Base-by-base conservation (phyloP, 805 yeast species). In the Komagataella kurtzmanii region DNA sequence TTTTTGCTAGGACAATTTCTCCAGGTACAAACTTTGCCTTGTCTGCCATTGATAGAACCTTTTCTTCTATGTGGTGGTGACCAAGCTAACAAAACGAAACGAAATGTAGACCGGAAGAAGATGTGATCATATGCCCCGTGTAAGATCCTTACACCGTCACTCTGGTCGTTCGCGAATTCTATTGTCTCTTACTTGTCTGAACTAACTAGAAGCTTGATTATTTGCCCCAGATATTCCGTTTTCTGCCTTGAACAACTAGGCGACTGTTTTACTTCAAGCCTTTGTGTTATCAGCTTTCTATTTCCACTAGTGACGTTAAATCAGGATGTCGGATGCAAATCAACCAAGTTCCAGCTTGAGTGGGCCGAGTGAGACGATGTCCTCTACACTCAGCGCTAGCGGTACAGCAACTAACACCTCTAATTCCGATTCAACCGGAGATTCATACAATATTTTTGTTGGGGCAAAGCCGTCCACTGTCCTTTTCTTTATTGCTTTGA, bases 401-500 rank as follows among this genome's bases (percentile, higher is more conserved):
- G 23, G 44, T 12, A 17, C 49, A 21, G 21, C 21, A 17, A 23
- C 49, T 2, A 23, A 23, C 21, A 17, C 24, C 18, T 8, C 14
- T 30, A 6, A 40, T 17, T 10, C 45, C 47, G 36, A 10, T 10
- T 30, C 54, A 40, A 12, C 17, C 18, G 45, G 49, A 5, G 48
- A 43, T 19, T 46, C 53, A 23, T 64, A 63, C 54, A 61, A 45
- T 7, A 45, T 21, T 18, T 24, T 45, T 18, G 47, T 67, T 17
- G 71, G 69, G 6, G 75, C 72, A 57, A 70, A 76, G 43, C 85
- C 86, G 1, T 77, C 85, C 1, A 79, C 85, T 1, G 79, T 80
- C 43, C 65, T 82, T 30, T 82, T 82, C 63, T 79, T 80, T 63
- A 65, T 82, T 10, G 85, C 87, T 0, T 69, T 82, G 43, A 76